Evolutionary conservation across 106 monocot species (phyloP).

Genomic region (Cymbidium sinense): DNA sequence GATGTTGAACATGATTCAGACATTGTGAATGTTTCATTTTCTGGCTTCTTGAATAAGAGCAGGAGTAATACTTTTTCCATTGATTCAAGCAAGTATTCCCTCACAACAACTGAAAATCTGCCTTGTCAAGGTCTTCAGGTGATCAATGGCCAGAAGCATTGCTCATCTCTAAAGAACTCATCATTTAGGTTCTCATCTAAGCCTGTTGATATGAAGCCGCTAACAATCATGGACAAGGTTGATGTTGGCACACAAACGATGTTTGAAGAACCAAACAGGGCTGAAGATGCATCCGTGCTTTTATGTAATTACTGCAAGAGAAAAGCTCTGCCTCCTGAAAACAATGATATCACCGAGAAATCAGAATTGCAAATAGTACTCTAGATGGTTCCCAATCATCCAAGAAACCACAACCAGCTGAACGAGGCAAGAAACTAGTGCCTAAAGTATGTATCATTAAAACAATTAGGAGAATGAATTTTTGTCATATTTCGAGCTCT

Average conservation of each 20-base stretch:
- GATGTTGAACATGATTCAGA: conserved; percentile 6
- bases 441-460: conserved; percentile 35
- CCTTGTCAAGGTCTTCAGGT: conserved; percentile 43
- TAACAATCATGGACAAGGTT: conserved; percentile 26
- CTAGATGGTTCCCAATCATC: conserved; percentile 25
- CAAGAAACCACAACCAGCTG: conserved; percentile 22
- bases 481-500: background rate
- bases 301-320: conserved; percentile 40
- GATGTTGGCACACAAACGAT: conserved; percentile 57
- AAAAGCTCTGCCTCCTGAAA: conserved; percentile 25
- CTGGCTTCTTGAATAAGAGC: background rate
- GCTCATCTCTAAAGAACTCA: conserved; percentile 34
- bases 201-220: conserved; percentile 32
- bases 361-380: conserved; percentile 44
- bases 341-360: conserved; percentile 20
- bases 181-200: conserved; percentile 45
- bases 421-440: conserved; percentile 38
- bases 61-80: background rate
- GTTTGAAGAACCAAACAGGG: conserved; percentile 21
- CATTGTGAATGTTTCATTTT: conserved; percentile 2
- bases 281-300: conserved; percentile 26
- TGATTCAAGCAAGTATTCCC: conserved; percentile 2
- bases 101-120: conserved; percentile 44
- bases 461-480: background rate
- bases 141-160: conserved; percentile 32